Percentiles rank a stretch among this genome's conserved stretches.
Evolutionary conservation across 2,329 filamentous ascomycete species (phyloP).

Genomic region (Aspergillus candidus): DNA sequence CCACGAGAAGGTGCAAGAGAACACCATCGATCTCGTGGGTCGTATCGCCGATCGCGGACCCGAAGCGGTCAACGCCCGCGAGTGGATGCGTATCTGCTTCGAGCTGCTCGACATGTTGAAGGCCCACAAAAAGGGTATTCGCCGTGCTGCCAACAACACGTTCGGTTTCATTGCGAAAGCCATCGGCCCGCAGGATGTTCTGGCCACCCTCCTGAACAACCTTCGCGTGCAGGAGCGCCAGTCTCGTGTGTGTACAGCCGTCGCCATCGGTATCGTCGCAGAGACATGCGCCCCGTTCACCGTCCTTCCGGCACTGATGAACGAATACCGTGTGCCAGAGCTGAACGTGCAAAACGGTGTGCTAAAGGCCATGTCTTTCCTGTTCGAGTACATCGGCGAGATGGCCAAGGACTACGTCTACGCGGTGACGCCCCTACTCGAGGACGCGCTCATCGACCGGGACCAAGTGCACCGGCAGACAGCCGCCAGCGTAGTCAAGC

Average conservation of each 20-base stretch:
- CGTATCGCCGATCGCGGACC: constrained; percentile 96
- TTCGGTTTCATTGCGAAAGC: constrained; percentile 99
- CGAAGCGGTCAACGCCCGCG: constrained; percentile 90
- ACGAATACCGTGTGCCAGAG: constrained; percentile 96
- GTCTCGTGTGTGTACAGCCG: constrained; percentile 95
- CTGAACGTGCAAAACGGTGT: constrained; percentile 99
- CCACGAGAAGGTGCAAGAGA: constrained; percentile 98
- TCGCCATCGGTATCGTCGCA: constrained; percentile 96
- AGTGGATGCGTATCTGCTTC: constrained; percentile 99
- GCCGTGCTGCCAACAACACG: constrained; percentile 96
- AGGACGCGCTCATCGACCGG: constrained; percentile 94
- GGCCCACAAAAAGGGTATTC: constrained; percentile 98
- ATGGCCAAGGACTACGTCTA: constrained; percentile 99
- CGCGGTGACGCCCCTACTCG: constrained; percentile 87
- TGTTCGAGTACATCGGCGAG: constrained; percentile 98
- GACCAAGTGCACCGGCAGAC: constrained; percentile 98
- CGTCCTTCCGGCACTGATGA: constrained; percentile 97
- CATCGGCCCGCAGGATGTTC: constrained; percentile 93
- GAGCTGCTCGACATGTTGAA: constrained; percentile 99
- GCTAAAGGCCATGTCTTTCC: constrained; percentile 90
- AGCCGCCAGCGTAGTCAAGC: constrained; percentile 93
- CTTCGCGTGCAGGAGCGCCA: constrained; percentile 95
- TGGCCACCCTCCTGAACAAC: constrained; percentile 94
- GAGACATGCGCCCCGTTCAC: constrained; percentile 98
- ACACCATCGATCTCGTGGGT: constrained; percentile 95